A percentile compares a stretch with the other conserved stretches of the same genome.
Evolutionary conservation across 257 asterid genomes (phyloP).

Genomic region (Anisodus acutangulus): DNA sequence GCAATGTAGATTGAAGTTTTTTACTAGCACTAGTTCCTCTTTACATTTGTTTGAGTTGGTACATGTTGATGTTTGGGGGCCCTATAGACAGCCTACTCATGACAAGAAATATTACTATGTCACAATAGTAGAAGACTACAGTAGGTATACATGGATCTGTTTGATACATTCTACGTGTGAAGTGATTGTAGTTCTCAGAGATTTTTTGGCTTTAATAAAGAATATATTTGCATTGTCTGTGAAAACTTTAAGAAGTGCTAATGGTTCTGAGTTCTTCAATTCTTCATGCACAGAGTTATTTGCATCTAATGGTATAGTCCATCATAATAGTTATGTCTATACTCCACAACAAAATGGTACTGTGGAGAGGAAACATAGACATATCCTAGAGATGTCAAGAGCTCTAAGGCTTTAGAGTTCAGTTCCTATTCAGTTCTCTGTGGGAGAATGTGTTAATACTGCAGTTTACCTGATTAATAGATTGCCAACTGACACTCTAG

Average conservation of each 20-base stretch:
- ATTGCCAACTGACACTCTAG: not conserved
- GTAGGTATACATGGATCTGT: not conserved
- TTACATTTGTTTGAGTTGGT: not conserved
- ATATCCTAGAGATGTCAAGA: not conserved
- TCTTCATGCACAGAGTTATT: not conserved
- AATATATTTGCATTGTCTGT: not conserved
- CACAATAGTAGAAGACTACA: not conserved
- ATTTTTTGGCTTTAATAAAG: not conserved
- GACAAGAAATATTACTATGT: not conserved
- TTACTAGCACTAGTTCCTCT: not conserved
- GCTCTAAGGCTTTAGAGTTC: not conserved
- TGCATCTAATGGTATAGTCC: not conserved
- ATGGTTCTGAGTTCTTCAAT: too few species aligned
- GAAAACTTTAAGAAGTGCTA: not conserved
- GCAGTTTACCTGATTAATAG: not conserved
- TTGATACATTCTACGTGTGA: not conserved
- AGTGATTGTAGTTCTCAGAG: not conserved
- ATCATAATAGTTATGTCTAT: too few species aligned
- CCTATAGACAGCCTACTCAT: too few species aligned
- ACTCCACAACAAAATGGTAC: too few species aligned
- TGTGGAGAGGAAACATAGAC: not conserved
- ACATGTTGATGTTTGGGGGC: too few species aligned
- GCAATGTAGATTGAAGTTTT: not conserved
- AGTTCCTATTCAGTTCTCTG: not conserved
- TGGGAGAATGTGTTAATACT: not conserved